A percentile compares a stretch with the other conserved stretches of the same genome.
Evolutionary conservation across 768 basidiomycete species (phyloP).

Genomic region (Hebeloma cylindrosporum): DNA sequence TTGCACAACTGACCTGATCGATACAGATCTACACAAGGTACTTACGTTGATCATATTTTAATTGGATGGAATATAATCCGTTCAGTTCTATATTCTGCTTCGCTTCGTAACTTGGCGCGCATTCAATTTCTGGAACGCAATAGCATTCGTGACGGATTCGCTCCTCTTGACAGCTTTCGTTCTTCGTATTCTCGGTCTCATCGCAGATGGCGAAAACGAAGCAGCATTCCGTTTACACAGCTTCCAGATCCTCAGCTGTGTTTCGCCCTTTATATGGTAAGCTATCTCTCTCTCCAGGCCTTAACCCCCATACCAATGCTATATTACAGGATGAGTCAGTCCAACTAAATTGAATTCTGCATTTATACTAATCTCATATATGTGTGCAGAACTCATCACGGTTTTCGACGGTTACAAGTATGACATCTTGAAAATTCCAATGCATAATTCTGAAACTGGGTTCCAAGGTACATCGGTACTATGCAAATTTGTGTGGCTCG

Average conservation of each 20-base stretch:
- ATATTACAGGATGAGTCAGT: constrained; percentile 75
- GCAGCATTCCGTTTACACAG: constrained; percentile 55
- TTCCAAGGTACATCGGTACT: constrained; percentile 75
- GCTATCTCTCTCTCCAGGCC: constrained; percentile 22
- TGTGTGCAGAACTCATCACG: constrained; percentile 64
- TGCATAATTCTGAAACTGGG: constrained; percentile 1
- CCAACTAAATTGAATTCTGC: not conserved
- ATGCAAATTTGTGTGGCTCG: constrained; percentile 93
- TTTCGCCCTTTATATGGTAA: constrained; percentile 85
- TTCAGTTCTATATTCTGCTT: constrained; percentile 68
- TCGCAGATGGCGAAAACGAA: constrained; percentile 34
- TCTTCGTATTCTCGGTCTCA: constrained; percentile 64
- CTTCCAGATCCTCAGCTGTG: constrained; percentile 89
- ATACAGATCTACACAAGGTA: constrained; percentile 57
- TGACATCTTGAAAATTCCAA: constrained; percentile 22
- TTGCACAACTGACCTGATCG: not conserved
- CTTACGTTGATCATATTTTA: not conserved
- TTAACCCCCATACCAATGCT: not conserved
- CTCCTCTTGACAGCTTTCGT: constrained; percentile 73
- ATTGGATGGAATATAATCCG: not conserved
- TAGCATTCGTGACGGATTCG: constrained; percentile 71
- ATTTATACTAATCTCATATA: not conserved
- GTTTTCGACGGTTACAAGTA: constrained; percentile 82
- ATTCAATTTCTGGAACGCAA: constrained; percentile 75
- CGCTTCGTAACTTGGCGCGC: constrained; percentile 79